Conservation (phyloP, 306 rosid species). For the Malus domestica region ASM211411v1 NC_041792.1:29266907-29267406, state of each 20-base stretch:
- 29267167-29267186: neutral
- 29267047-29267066: neutral
- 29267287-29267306: constrained; percentile 79
- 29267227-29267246: constrained; percentile 29
- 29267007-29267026: neutral
- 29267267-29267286: constrained; percentile 94
- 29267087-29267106: neutral
- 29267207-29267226: constrained; percentile 1
- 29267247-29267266: constrained; percentile 86
- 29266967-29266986: neutral
- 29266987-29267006: neutral
- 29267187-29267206: neutral
- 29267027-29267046: neutral
- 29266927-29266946: neutral
- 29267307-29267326: constrained; percentile 82
- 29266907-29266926: neutral
- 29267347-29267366: constrained; percentile 93
- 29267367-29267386: constrained; percentile 95
- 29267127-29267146: neutral
- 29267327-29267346: constrained; percentile 95
- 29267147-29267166: neutral
- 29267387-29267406: constrained; percentile 98
- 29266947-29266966: neutral
- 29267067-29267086: neutral
- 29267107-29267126: neutral